These are phyloP conservation scores for Clarireedia monteithiana DNA, from an alignment of 2,329 filamentous ascomycete genomes.

Conservation along the genomic window DNA sequence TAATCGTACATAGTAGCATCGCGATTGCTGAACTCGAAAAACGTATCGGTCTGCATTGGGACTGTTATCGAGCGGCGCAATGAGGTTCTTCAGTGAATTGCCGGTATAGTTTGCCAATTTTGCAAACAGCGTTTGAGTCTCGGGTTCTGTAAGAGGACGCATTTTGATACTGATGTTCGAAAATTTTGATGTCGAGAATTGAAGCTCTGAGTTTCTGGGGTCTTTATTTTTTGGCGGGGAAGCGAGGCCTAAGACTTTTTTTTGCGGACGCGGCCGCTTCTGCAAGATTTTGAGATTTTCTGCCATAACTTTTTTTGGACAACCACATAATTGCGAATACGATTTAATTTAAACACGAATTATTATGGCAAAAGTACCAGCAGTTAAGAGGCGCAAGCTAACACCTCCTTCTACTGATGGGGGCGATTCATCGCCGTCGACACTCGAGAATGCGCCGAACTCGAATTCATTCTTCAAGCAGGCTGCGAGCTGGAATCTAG, in stretches of 20 bases:
- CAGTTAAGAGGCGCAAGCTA: conserved; percentile 49
- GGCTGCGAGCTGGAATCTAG: conserved; percentile 80
- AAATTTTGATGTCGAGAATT: background rate
- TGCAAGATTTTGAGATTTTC: conserved; percentile 8
- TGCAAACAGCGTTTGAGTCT: conserved; percentile 76
- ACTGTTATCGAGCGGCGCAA: conserved; percentile 62
- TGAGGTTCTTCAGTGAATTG: conserved; percentile 75
- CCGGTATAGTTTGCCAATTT: conserved; percentile 95
- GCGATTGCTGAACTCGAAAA: conserved; percentile 73
- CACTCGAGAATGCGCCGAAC: conserved; percentile 21
- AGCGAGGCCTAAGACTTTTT: conserved; percentile 22
- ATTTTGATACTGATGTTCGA: conserved; percentile 37
- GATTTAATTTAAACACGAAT: conserved; percentile 7
- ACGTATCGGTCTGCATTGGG: conserved; percentile 70
- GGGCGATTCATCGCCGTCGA: conserved; percentile 31
- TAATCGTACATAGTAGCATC: conserved; percentile 88
- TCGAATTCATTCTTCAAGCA: conserved; percentile 53
- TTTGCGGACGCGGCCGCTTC: conserved; percentile 18
- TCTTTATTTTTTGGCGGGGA: conserved; percentile 18
- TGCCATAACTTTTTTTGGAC: conserved; percentile 1
- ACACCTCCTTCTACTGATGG: conserved; percentile 44
- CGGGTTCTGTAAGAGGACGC: conserved; percentile 72
- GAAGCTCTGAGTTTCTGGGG: conserved; percentile 10
- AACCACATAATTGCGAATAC: background rate
- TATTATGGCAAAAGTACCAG: conserved; percentile 27